Evolutionary conservation across 805 yeast species (phyloP), one percentile per base, ranked within the genome.

Genomic region (Blastobotrys peoriensis): DNA sequence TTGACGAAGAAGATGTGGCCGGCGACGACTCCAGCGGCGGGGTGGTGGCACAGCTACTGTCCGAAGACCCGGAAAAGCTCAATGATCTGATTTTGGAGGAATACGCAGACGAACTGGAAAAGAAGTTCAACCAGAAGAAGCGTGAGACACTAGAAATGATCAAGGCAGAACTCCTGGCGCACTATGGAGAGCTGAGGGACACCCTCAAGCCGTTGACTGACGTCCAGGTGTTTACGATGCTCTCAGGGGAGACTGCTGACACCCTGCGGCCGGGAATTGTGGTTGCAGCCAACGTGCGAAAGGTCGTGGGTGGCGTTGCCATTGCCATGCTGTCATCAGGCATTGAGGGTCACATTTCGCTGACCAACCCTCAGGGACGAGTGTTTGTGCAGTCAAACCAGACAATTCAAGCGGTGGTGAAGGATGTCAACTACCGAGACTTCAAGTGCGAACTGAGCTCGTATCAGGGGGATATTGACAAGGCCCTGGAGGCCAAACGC

Each of bases 1-100:
- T 89, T 52, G 96, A 88, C 56, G 98, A 94, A 57, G 98, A 91
- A 63, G 96, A 88, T 52, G 72, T 86, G 58, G 83, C 81, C 2
- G 89, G 83, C 45, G 63, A 82, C 38, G 89, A 86, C 59, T 83
- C 80, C 49, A 84, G 83, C 48, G 93, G 89, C 40, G 89, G 89
- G 38, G 85, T 87, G 2, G 83, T 86, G 50, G 78, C 78, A 49
- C 81, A 83, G 60, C 10, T 23, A 33, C 6, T 38, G 13, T 20
- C 20, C 22, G 76, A 73, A 49, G 86, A 81, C 52, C 85, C 86
- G 38, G 82, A 79, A 30, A 79, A 86, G 64, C 77, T 91, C 48
- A 89, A 89, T 58, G 95, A 88, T 47, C 76, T 91, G 54, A 83
- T 89, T 57, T 69, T 91, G 58, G 95, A 86, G 54, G 95, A 89